phyloP scores from a whole-genome alignment of 805 yeast genomes.

The Kuraishia piskuri region DNA sequence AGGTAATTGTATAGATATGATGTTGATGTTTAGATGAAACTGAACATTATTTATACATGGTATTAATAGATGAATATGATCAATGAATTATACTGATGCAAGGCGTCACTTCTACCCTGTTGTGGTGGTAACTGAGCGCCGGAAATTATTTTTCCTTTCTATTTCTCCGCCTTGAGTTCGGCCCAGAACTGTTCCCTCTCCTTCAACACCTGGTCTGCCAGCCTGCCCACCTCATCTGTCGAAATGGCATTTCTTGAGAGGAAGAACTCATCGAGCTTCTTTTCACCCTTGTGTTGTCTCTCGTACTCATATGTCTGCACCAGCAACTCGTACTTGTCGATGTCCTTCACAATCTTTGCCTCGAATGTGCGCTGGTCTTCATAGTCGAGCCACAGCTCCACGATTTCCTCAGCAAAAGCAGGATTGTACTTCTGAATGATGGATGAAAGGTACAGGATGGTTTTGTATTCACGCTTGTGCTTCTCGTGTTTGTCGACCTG shows the following conservation, averaged over 20 bases:
- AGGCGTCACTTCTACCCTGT: not conserved
- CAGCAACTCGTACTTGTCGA: slow-evolving; percentile 85
- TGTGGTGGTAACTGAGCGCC: too few relatives aligned
- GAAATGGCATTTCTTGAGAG: slow-evolving; percentile 53
- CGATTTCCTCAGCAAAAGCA: slow-evolving; percentile 52
- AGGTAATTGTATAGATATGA: not conserved
- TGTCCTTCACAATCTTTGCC: slow-evolving; percentile 86
- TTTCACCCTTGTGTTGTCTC: slow-evolving; percentile 45
- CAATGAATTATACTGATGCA: not conserved
- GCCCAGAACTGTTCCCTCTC: slow-evolving; percentile 37
- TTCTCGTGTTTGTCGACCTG: slow-evolving; percentile 67
- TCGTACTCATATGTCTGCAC: slow-evolving; percentile 83
- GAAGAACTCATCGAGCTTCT: slow-evolving; percentile 64
- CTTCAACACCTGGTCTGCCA: slow-evolving; percentile 53
- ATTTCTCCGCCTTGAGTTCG: not conserved
- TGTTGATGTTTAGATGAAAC: not conserved
- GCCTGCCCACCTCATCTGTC: slow-evolving; percentile 57
- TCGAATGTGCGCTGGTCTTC: slow-evolving; percentile 77
- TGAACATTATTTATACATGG: not conserved
- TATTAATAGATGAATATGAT: not conserved
- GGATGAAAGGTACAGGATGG: slow-evolving; percentile 58
- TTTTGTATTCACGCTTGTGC: slow-evolving; percentile 67
- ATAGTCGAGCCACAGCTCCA: slow-evolving; percentile 78
- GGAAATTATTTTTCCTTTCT: too few relatives aligned
- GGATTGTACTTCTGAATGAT: slow-evolving; percentile 59